These are phyloP conservation scores for Trichoderma pleuroti DNA, from an alignment of 2,329 filamentous ascomycete genomes.

Conservation along the genomic window DNA sequence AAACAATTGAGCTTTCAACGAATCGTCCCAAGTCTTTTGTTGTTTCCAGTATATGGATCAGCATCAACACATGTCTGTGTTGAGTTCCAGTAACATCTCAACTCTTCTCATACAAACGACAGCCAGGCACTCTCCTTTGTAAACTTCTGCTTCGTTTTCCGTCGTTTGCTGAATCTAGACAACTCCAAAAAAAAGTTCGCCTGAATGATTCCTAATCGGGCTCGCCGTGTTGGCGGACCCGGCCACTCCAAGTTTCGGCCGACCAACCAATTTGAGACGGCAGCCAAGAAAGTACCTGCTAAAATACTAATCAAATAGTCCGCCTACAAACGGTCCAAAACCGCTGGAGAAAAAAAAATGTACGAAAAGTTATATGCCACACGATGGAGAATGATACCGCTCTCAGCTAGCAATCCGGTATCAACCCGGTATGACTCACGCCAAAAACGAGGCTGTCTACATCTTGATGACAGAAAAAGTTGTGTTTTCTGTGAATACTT, in stretches of 20 bases:
- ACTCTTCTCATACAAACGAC: neutral
- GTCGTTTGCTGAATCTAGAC: neutral
- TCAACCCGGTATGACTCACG: constrained; percentile 9
- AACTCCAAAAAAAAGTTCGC: neutral
- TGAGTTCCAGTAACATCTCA: neutral
- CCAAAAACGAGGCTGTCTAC: neutral
- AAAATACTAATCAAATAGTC: neutral
- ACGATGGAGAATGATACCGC: neutral
- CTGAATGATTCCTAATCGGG: constrained; percentile 4
- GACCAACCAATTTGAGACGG: neutral
- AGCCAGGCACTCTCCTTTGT: neutral
- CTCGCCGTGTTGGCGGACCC: constrained; percentile 4
- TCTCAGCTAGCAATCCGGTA: constrained; percentile 3
- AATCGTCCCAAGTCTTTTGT: neutral
- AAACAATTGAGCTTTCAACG: neutral
- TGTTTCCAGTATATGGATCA: neutral
- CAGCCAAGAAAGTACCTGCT: neutral
- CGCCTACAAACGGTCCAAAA: neutral
- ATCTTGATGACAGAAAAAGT: neutral
- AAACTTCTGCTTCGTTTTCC: neutral
- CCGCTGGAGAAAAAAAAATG: neutral
- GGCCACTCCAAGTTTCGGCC: neutral
- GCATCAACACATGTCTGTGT: neutral
- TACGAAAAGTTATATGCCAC: neutral
- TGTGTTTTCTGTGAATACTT: neutral